A percentile compares a stretch with the other conserved stretches of the same genome.
Conservation (phyloP, 768 basidiomycete genomes). For the Lactarius vividus region DNA sequence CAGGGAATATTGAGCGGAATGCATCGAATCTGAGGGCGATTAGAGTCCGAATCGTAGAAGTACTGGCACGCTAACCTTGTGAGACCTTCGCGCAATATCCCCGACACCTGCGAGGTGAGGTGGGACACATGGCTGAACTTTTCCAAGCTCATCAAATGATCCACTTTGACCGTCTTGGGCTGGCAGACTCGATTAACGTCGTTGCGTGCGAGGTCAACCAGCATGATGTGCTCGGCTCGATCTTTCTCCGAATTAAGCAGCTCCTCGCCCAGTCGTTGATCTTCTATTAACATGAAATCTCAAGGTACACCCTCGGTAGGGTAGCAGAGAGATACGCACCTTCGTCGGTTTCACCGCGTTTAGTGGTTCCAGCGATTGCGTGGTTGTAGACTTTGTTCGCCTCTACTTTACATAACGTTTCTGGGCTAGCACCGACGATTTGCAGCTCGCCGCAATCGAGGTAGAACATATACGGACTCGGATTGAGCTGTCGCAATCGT, state of each 20-base stretch:
- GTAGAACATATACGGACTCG: slow-evolving; percentile 99
- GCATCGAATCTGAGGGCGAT: slow-evolving; percentile 77
- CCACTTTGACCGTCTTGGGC: slow-evolving; percentile 93
- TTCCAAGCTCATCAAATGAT: slow-evolving; percentile 89
- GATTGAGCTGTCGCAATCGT: slow-evolving; percentile 90
- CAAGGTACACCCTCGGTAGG: slow-evolving; percentile 9
- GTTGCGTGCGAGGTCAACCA: slow-evolving; percentile 96
- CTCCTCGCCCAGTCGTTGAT: slow-evolving; percentile 68
- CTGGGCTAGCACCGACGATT: slow-evolving; percentile 96
- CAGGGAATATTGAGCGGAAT: slow-evolving; percentile 98
- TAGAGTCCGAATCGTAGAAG: not conserved
- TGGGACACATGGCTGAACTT: slow-evolving; percentile 99
- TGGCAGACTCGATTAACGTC: slow-evolving; percentile 98
- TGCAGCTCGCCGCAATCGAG: slow-evolving; percentile 91
- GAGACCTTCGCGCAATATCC: slow-evolving; percentile 73
- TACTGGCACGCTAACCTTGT: slow-evolving; percentile 56
- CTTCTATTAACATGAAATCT: slow-evolving; percentile 58
- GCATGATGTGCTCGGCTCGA: slow-evolving; percentile 97
- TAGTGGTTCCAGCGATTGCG: slow-evolving; percentile 94
- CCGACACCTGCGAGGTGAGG: slow-evolving; percentile 92
- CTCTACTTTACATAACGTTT: slow-evolving; percentile 95
- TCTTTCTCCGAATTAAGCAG: slow-evolving; percentile 89
- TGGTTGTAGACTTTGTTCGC: slow-evolving; percentile 92
- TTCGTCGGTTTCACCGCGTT: slow-evolving; percentile 79
- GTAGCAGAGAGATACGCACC: slow-evolving; percentile 49